Conservation (phyloP, 2,329 filamentous ascomycete species). For the Onygenales sp. region DNA sequence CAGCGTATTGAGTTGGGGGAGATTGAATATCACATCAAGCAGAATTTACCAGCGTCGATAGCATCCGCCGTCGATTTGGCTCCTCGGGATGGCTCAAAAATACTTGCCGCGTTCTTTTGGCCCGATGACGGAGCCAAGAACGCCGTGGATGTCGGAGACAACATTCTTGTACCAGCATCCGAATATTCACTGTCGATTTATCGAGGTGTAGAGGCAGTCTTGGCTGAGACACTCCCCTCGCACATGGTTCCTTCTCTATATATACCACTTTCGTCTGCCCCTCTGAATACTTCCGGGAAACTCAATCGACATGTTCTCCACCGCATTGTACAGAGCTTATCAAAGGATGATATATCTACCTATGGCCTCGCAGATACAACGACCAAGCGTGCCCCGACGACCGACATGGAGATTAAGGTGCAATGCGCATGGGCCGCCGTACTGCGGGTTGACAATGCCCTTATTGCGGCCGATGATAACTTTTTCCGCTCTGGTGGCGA, state of each 20-base stretch:
- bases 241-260: conserved; percentile 30
- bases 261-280: conserved; percentile 29
- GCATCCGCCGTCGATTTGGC: not conserved
- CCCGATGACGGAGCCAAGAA: not conserved
- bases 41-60: conserved; percentile 1
- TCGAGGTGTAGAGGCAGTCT: not conserved
- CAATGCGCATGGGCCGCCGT: conserved; percentile 30
- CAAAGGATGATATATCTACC: not conserved
- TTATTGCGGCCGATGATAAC: conserved; percentile 34
- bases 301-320: conserved; percentile 17
- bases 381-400: conserved; percentile 13
- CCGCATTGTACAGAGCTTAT: not conserved
- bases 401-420: conserved; percentile 21
- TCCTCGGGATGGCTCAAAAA: not conserved
- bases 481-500: conserved; percentile 41
- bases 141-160: not conserved
- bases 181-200: not conserved
- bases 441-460: conserved; percentile 26
- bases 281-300: conserved; percentile 31
- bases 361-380: not conserved
- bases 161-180: not conserved
- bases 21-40: conserved; percentile 59
- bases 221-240: conserved; percentile 8
- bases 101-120: not conserved
- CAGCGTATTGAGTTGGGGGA: conserved; percentile 78